Base-by-base conservation (phyloP, 352 stramenopile genomes). In the Phytophthora sp. region DNA sequence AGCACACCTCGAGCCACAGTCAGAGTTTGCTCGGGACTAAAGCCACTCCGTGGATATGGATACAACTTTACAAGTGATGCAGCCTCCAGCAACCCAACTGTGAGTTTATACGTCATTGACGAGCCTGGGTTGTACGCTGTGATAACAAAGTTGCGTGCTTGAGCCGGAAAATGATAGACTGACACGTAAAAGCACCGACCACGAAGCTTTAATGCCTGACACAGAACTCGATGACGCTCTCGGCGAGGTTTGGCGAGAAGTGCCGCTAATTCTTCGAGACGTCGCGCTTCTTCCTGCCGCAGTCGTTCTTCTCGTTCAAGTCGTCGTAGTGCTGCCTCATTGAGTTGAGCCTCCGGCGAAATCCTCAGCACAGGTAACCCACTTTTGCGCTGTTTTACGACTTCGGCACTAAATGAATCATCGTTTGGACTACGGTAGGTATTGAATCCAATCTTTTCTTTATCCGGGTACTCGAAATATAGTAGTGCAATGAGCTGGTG, bases 151-250 rank as follows among this genome's bases (percentile, higher is more conserved):
- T 80, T 92, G 17, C 77, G 75, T 8, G 77, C 67, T 42, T 89
- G 83, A 10, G 65, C 44, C 2, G 83, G 81, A 31, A 78, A 81
- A 42, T 92, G 79, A 42, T 88, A 84, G 20, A 92, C 62, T 8
- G 83, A 88, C 10, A 92, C 56, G 46, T 78, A 72, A 26, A 89
- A 77, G 4, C 38, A 38, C 24, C 78, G 68, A 18, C 79, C 77
- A n/a, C 64, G 72, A 38, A 88, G 35, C 12, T 58, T 49, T 12
- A 72, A 32, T 13, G 41, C 41, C 46, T 76, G 66, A 15, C 68
- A 78, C 0, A 82, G n/a, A 1, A 90, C 43, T 24, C 79, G 81
- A 46, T 92, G 67, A 2, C 83, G 72, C 9, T 68, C 67, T 12
- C 83, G 81, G 5, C 68, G 57, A 0, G 83, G 73, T 24, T 80